Percentiles rank a stretch among this genome's conserved stretches.
These are phyloP conservation scores for Rhizopus arrhizus DNA, from an alignment of 371 early-diverging fungal species.

Conservation along the genomic window DNA sequence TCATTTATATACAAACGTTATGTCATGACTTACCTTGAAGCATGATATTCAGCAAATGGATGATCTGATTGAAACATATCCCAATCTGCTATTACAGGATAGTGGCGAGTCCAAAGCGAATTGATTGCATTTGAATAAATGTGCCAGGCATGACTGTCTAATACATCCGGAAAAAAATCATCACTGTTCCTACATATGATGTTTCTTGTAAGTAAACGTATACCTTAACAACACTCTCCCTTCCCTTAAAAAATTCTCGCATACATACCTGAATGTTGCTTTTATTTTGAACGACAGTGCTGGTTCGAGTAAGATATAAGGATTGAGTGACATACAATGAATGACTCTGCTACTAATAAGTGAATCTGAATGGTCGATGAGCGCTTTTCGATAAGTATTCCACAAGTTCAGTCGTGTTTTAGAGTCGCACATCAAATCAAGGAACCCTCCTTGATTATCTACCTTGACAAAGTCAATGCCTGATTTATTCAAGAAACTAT, in stretches of 20 bases:
- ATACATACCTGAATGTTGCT: conserved; percentile 7
- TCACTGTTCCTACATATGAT: conserved; percentile 41
- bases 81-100: conserved; percentile 41
- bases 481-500: conserved; percentile 24
- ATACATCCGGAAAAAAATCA: conserved; percentile 49
- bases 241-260: no score
- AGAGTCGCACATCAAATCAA: conserved; percentile 12
- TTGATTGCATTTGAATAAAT: conserved; percentile 51
- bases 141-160: conserved; percentile 53
- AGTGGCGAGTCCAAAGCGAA: conserved; percentile 25
- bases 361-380: conserved; percentile 15
- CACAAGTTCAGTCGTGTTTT: conserved; percentile 10
- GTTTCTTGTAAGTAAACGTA: background rate
- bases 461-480: conserved; percentile 49
- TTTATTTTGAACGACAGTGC: conserved; percentile 7
- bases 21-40: conserved; percentile 23
- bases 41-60: conserved; percentile 49
- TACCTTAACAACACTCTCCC: background rate
- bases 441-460: conserved; percentile 46
- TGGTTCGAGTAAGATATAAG: conserved; percentile 27
- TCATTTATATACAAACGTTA: background rate
- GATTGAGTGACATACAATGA: conserved; percentile 53
- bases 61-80: conserved; percentile 61
- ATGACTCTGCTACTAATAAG: conserved; percentile 22
- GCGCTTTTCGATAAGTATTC: conserved; percentile 33